phyloP scores from a whole-genome alignment of 768 basidiomycete genomes.

The Pleurotus djamor region DNA sequence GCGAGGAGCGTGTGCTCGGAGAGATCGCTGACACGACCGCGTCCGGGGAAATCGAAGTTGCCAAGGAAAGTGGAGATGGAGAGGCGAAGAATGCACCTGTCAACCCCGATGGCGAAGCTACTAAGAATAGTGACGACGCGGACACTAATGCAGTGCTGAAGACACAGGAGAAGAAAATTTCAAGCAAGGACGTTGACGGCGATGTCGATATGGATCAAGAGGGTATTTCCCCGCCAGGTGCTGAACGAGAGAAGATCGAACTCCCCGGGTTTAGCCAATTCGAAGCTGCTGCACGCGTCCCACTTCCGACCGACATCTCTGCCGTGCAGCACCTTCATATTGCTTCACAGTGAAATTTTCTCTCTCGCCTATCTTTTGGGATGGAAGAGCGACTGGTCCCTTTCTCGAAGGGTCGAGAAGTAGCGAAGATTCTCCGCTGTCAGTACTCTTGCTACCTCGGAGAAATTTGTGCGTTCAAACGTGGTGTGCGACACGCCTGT shows the following conservation, averaged over 20 bases:
- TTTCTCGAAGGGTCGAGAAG: neutral
- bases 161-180: conserved; percentile 15
- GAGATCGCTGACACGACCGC: conserved; percentile 16
- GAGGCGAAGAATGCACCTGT: conserved; percentile 8
- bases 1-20: conserved; percentile 6
- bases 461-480: neutral
- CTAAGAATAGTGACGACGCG: neutral
- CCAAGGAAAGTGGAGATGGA: conserved; percentile 11
- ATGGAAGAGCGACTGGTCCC: neutral
- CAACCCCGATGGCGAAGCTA: neutral
- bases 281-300: conserved; percentile 43
- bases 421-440: neutral
- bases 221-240: conserved; percentile 9
- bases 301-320: conserved; percentile 1
- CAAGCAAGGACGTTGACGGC: conserved; percentile 6
- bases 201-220: conserved; percentile 12
- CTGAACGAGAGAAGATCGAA: conserved; percentile 37
- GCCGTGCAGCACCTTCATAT: conserved; percentile 1
- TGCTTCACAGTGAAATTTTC: neutral
- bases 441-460: neutral
- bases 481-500: neutral
- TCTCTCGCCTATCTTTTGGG: neutral
- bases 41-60: conserved; percentile 8
- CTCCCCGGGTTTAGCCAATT: conserved; percentile 65
- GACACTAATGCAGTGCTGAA: neutral